Percentiles rank a stretch among this genome's conserved stretches.
These are phyloP conservation scores for Populus alba DNA, from an alignment of 345 rosid species.

Conservation along the genomic window DNA sequence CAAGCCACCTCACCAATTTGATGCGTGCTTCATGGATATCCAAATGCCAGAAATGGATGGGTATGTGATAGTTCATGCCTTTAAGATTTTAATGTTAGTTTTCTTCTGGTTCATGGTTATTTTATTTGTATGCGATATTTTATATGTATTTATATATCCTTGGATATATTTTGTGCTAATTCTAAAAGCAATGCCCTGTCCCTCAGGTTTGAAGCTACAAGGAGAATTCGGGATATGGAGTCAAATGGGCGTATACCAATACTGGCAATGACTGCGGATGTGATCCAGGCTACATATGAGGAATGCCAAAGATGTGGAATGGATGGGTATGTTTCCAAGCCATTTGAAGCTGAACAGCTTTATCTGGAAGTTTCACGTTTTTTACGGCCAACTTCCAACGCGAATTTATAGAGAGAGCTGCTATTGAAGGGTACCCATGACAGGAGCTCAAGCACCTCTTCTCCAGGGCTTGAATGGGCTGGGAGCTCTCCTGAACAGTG, in stretches of 20 bases:
- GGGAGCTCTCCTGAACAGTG: constrained; percentile 28
- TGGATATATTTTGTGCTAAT: not conserved
- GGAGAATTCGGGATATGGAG: constrained; percentile 63
- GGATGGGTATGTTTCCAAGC: constrained; percentile 95
- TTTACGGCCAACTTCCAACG: constrained; percentile 32
- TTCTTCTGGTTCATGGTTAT: not conserved
- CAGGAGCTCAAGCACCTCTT: constrained; percentile 16
- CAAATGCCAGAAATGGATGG: constrained; percentile 99
- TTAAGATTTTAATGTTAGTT: not conserved
- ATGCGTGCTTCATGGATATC: constrained; percentile 99
- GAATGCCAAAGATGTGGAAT: constrained; percentile 60
- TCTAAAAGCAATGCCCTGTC: constrained; percentile 2
- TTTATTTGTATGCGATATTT: constrained; percentile 1
- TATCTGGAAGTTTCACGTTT: constrained; percentile 73
- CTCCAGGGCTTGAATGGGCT: constrained; percentile 17
- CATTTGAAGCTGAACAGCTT: constrained; percentile 85
- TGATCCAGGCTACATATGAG: constrained; percentile 82
- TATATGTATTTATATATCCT: not conserved
- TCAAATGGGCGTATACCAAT: constrained; percentile 59
- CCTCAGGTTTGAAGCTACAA: constrained; percentile 76
- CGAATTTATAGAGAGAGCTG: constrained; percentile 17
- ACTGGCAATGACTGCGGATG: constrained; percentile 98
- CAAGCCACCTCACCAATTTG: constrained; percentile 70
- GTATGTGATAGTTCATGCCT: constrained; percentile 37
- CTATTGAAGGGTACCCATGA: constrained; percentile 12